Evolutionary conservation across 345 rosid species (phyloP), one percentile per base, ranked within the genome.

Genomic region (Lumnitzera racemosa): DNA sequence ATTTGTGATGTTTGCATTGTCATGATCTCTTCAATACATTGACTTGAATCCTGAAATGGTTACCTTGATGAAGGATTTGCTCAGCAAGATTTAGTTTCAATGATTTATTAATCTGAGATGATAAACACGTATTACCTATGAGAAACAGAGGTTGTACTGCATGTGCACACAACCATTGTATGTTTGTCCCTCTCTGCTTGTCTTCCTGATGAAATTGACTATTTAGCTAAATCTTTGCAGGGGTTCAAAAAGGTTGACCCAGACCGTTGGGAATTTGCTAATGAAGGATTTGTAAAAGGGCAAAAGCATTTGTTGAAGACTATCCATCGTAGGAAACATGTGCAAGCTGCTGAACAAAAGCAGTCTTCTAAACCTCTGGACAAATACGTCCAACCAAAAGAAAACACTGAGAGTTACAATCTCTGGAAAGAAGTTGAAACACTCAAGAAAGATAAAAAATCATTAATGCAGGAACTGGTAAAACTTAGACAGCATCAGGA

Each of bases 181-280:
- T 36, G 43, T 36, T 36, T 36, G 43, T 36, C 9, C 43, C 9
- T 36, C 9, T 36, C 43, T 36, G 43, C 5, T 36, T 36, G 43
- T 36, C 9, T 36, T 36, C 43, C 43, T 36, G 11, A 9, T 36
- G 43, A 36, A 27, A 9, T 36, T 36, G 43, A 36, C 11, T 36
- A 9, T 9, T 36, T 1, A 36, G 43, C 10, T 36, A 67, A 27
- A 61, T 53, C 65, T 54, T 62, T 72, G 51, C 90, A 87, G 99
- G 99, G 99, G 50, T 94, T 94, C 70, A 74, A 81, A 60, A 94
- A 94, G 78, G 71, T 77, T 12, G 99, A 94, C 76, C 63, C 92
- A 15, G 97, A 94, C 62, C 81, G 77, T 14, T 89, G 91, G 90
- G 97, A 86, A 80, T 94, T 86, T 59, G 87, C 96, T 20, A 94